Evolutionary conservation across 306 rosid genomes (phyloP), one percentile per base, ranked within the genome.

Genomic region (Cicer chorassanicum): DNA sequence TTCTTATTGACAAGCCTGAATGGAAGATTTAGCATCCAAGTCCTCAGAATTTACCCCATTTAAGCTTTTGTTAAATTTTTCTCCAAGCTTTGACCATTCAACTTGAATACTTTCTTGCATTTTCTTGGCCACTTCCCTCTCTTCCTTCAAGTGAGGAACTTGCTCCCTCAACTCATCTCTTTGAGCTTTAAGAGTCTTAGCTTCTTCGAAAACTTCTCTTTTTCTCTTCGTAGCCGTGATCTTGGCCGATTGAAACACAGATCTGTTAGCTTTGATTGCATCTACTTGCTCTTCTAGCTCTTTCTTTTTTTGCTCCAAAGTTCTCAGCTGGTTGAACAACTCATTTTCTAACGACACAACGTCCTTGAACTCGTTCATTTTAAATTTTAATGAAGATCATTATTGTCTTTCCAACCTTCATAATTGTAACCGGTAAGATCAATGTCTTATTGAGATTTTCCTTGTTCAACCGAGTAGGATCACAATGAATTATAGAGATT

Each of bases 151-250:
- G 29, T 53, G 50, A 18, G 88, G 84, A 44, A 76, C 71, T 71
- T 79, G 86, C n/a, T 72, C 80, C 72, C 75, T 81, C 86, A 85
- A 82, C 74, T 78, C 84, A 78, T 82, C 86, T 53, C 86, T 78
- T 15, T 82, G 84, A 6, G 64, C 50, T 79, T 85, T 85, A 36
- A 85, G 82, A 36, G 70, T 38, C 82, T 79, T 85, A 39, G 74
- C 88, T 78, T 82, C 84, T 77, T 82, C 86, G 18, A 82, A 85
- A 45, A 72, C 75, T 59, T 85, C 86, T 39, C 84, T 85, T 74
- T 85, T 85, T 36, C 86, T 75, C 84, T 78, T 85, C 0, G 64
- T 40, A 9, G 84, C 16, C 0, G 77, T 61, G 50, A 39, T 55
- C 84, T 75, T 85, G 1, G 86, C 88, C 7, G 88, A 70, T 19